phyloP scores from a whole-genome alignment of 148 eudicot species.

The Chenopodium berlandieri region DNA sequence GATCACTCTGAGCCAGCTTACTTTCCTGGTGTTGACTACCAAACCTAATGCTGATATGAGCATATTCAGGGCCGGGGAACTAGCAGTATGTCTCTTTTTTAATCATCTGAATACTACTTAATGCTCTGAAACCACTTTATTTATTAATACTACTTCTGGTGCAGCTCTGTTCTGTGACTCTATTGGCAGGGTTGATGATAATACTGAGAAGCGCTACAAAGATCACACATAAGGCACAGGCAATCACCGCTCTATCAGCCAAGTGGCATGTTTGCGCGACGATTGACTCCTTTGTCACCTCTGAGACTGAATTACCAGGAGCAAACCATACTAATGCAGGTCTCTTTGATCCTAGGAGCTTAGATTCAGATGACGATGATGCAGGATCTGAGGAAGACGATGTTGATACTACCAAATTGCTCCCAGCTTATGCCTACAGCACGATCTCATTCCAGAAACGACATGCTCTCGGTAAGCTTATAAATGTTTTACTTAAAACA shows the following conservation, averaged over 20 bases:
- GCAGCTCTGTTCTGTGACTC: constrained; percentile 75
- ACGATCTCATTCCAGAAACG: constrained; percentile 86
- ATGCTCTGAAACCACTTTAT: no score
- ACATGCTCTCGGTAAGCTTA: constrained; percentile 76
- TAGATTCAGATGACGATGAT: constrained; percentile 55
- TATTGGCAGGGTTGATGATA: constrained; percentile 72
- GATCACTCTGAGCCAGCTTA: constrained; percentile 68
- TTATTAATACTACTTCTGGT: not conserved
- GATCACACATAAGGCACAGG: constrained; percentile 94
- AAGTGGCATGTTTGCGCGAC: constrained; percentile 95
- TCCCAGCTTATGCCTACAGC: constrained; percentile 64
- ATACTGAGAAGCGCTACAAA: constrained; percentile 77
- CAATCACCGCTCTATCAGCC: constrained; percentile 79
- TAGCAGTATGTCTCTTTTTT: constrained; percentile 54
- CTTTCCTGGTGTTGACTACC: constrained; percentile 61
- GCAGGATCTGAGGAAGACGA: constrained; percentile 86
- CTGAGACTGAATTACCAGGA: constrained; percentile 58
- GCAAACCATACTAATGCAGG: constrained; percentile 16
- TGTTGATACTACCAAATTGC: constrained; percentile 61
- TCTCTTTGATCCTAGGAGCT: constrained; percentile 1
- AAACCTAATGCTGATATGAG: constrained; percentile 47
- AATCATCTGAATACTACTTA: no score
- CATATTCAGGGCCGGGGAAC: constrained; percentile 70
- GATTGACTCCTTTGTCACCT: constrained; percentile 49
- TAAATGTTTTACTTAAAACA: not conserved